phyloP scores from a whole-genome alignment of 2,329 filamentous ascomycete genomes.

The Sporothrix inflata region DNA sequence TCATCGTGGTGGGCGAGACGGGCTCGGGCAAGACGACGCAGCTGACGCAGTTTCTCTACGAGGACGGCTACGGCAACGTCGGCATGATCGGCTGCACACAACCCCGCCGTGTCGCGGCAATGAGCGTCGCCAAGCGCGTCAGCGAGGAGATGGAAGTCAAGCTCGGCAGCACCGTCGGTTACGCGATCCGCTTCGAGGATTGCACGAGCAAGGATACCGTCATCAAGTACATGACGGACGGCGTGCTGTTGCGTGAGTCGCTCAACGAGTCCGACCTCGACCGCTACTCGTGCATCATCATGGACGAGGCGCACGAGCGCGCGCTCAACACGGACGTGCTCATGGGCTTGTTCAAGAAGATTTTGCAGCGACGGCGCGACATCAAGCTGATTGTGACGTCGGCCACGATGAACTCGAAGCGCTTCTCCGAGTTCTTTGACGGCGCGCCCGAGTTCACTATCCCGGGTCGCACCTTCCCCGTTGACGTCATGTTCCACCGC shows the following conservation, averaged over 20 bases:
- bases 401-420: slow-evolving; percentile 96
- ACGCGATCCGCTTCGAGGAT: slow-evolving; percentile 97
- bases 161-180: slow-evolving; percentile 85
- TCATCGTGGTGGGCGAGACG: slow-evolving; percentile 95
- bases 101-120: slow-evolving; percentile 92
- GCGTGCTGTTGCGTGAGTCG: slow-evolving; percentile 89
- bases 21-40: slow-evolving; percentile 98
- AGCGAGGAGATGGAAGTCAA: slow-evolving; percentile 97
- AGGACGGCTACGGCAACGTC: slow-evolving; percentile 86
- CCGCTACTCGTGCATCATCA: slow-evolving; percentile 97
- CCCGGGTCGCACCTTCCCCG: slow-evolving; percentile 92
- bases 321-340: slow-evolving; percentile 95
- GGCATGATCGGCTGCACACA: slow-evolving; percentile 98
- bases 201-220: slow-evolving; percentile 93
- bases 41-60: slow-evolving; percentile 91
- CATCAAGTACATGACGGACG: slow-evolving; percentile 99
- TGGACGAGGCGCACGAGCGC: slow-evolving; percentile 98
- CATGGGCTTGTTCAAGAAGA: slow-evolving; percentile 98
- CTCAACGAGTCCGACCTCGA: slow-evolving; percentile 91
- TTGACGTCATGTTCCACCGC: slow-evolving; percentile 93
- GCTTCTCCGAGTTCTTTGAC: slow-evolving; percentile 94
- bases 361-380: slow-evolving; percentile 83
- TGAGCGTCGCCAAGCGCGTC: slow-evolving; percentile 98
- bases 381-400: slow-evolving; percentile 97
- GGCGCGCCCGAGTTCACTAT: slow-evolving; percentile 97